A percentile compares a stretch with the other conserved stretches of the same genome.
Conservation (phyloP, 2,329 filamentous ascomycete species). For the Hysterium pulicare region DNA sequence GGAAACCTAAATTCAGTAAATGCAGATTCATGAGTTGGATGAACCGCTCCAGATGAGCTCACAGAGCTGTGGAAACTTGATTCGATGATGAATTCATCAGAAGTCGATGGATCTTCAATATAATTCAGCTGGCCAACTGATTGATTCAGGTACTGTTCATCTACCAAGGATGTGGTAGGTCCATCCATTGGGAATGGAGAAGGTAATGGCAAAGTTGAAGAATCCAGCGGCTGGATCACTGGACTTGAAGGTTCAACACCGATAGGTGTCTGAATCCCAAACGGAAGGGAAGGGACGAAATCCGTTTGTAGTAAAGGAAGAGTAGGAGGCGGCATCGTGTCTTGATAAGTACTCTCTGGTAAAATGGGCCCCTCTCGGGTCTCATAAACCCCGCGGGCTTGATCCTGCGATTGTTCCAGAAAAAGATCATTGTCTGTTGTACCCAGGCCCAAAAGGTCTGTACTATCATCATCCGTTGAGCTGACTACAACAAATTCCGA, state of each 20-base stretch:
- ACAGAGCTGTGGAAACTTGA: constrained; percentile 34
- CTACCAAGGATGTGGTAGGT: constrained; percentile 25
- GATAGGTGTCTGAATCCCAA: constrained; percentile 27
- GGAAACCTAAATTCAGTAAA: constrained; percentile 36
- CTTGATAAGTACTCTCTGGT: constrained; percentile 5
- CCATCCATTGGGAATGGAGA: constrained; percentile 35
- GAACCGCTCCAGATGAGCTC: constrained; percentile 20
- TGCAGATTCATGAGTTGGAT: constrained; percentile 31
- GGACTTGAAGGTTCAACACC: constrained; percentile 33
- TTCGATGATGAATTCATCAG: constrained; percentile 26
- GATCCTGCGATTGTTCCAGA: no score
- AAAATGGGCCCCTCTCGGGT: constrained; percentile 1
- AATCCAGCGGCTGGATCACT: constrained; percentile 30
- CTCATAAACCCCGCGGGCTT: constrained; percentile 7
- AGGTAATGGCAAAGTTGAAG: constrained; percentile 34
- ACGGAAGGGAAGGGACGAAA: constrained; percentile 9
- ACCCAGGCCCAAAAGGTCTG: no score
- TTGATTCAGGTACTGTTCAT: constrained; percentile 10
- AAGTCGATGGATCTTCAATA: constrained; percentile 10
- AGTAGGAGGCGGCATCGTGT: constrained; percentile 32
- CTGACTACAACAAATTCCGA: constrained; percentile 6
- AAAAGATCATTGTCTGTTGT: no score
- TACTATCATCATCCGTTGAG: constrained; percentile 4
- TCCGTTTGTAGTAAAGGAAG: constrained; percentile 22
- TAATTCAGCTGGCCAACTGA: constrained; percentile 1